Base-by-base conservation (phyloP, 257 asterid genomes). In the Fraxinus cuspidata region DNA sequence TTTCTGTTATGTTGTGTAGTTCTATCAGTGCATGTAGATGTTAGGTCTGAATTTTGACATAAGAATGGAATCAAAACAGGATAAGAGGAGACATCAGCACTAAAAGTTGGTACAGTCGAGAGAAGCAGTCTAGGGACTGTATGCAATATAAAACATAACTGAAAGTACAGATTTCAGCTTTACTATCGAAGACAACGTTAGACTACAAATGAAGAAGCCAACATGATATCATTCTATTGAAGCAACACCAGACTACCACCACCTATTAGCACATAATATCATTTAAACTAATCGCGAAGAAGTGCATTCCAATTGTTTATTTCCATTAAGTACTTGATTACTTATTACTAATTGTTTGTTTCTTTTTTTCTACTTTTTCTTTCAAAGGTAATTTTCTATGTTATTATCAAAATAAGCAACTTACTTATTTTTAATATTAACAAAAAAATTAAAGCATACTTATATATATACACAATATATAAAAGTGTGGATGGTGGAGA, bases 21-120 rank as follows among this genome's bases (percentile, higher is more conserved):
- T 93, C 98, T 74, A 93, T 96, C 80, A 96, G 84, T 68, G 95
- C 90, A 81, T 90, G 96, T 76, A 96, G 84, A 83, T 93, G 99
- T 81, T 89, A 90, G 51, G 94, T 84, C 82, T 96, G 98, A 73
- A 96, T 87, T 86, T 85, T 88, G 87, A 82, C 94, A 79, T 70
- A 60, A 9, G 63, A 31, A 72, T 72, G 75, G 77, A 44, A 76
- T 77, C 79, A 82, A 76, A 47, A 76, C 63, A 77, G 40, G 67
- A 79, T 79, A 70, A 15, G 70, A 49, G 49, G 28, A 74, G 70
- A 53, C n/a, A 49, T 75, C 34, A 16, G 72, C 49, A 23, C 76
- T 32, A 77, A 37, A 72, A 67, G 71, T 66, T 34, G 19, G 16
- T 3, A 76, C 56, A 34, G 60, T 75, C 69, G 40, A 58, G 73